A percentile compares a stretch with the other conserved stretches of the same genome.
Evolutionary conservation across 108 stramenopile genomes (phyloP).

Genomic region (Craspedostauros australis): DNA sequence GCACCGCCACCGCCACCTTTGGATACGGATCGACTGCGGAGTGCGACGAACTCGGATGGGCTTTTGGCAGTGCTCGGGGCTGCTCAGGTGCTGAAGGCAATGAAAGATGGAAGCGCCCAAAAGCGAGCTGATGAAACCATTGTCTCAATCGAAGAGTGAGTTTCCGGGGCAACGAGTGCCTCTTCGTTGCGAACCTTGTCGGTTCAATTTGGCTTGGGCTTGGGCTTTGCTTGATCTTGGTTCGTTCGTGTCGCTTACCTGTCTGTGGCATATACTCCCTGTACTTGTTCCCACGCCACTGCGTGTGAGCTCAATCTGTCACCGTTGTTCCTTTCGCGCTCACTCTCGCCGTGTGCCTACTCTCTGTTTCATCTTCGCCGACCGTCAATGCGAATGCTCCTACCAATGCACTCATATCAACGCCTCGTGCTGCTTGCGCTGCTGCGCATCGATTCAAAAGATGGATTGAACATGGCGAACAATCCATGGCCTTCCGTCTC

Average conservation of each 20-base stretch:
- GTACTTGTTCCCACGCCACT: no score
- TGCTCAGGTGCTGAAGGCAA: constrained; percentile 73
- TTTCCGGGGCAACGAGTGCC: neutral
- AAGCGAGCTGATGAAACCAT: constrained; percentile 61
- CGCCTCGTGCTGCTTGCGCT: neutral
- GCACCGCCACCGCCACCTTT: constrained; percentile 85
- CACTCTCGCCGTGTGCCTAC: no score
- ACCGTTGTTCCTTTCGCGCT: no score
- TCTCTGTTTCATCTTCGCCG: no score
- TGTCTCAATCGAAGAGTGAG: constrained; percentile 75
- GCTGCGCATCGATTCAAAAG: constrained; percentile 6
- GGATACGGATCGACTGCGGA: constrained; percentile 80
- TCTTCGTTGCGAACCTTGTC: neutral
- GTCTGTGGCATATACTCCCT: no score
- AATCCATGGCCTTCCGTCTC: constrained; percentile 84
- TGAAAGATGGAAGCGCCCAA: constrained; percentile 80
- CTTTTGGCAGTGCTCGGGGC: constrained; percentile 79
- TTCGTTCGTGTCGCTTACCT: neutral
- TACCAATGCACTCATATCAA: neutral
- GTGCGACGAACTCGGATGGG: constrained; percentile 86
- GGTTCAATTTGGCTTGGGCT: neutral
- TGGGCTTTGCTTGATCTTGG: neutral
- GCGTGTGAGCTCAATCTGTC: no score
- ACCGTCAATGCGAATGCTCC: no score
- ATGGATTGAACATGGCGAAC: constrained; percentile 81